Conservation (phyloP, 768 basidiomycete species). For the Psilocybe azurescens region DNA sequence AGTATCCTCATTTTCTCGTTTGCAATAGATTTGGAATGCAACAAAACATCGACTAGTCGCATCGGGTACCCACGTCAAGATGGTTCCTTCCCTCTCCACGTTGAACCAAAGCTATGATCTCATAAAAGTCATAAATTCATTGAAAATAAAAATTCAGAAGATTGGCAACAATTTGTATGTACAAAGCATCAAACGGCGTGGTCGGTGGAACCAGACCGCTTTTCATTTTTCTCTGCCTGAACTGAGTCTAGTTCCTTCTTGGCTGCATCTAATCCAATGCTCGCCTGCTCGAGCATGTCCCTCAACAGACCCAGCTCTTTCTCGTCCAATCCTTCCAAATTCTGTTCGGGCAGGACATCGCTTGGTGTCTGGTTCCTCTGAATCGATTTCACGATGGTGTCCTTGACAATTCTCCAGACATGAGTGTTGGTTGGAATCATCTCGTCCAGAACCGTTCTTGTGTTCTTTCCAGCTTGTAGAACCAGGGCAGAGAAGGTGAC, state of each 20-base stretch:
- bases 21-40: conserved; percentile 58
- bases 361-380: background rate
- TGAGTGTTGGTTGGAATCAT: conserved; percentile 2
- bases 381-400: background rate
- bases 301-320: conserved; percentile 8
- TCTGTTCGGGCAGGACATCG: background rate
- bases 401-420: conserved; percentile 1
- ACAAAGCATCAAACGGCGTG: background rate
- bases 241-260: background rate
- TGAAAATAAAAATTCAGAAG: no score
- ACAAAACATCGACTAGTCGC: conserved; percentile 56
- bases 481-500: conserved; percentile 2
- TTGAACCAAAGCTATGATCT: background rate
- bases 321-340: background rate
- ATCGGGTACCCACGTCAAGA: conserved; percentile 61
- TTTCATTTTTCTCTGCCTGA: background rate
- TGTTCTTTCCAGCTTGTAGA: background rate
- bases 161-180: no score
- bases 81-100: conserved; percentile 40
- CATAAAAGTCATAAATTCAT: background rate
- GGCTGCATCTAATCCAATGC: conserved; percentile 5
- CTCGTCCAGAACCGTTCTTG: background rate
- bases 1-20: background rate
- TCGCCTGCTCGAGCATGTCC: conserved; percentile 14
- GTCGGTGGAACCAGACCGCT: background rate